Conservation (phyloP, 164 flowering plant species). For the Vitis rotundifolia region DNA sequence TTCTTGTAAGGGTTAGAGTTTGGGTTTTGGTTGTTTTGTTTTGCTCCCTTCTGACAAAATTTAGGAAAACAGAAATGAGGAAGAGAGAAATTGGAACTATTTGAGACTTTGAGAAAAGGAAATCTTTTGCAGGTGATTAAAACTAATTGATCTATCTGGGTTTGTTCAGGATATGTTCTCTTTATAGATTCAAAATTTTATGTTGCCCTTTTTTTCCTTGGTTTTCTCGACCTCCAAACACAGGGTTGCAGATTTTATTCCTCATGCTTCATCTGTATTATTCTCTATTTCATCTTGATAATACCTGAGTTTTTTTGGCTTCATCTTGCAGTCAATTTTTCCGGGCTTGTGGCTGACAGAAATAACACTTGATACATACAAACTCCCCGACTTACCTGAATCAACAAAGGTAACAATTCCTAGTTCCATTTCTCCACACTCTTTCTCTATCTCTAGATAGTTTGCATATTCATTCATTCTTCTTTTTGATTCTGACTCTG, state of each 20-base stretch:
- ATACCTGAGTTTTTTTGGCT: too few species aligned
- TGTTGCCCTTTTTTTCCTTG: not conserved
- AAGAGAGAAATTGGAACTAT: too few species aligned
- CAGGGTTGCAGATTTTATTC: not conserved
- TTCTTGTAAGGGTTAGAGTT: too few species aligned
- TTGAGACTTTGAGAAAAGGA: too few species aligned
- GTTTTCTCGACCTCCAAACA: not conserved
- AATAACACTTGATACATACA: constrained; percentile 39
- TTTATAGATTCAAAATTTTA: not conserved
- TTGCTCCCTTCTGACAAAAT: too few species aligned
- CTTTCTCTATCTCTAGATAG: too few species aligned
- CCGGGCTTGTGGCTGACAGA: constrained; percentile 50
- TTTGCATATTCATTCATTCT: not conserved
- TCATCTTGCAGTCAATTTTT: constrained; percentile 28
- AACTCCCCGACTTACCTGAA: constrained; percentile 29
- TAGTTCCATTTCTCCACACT: too few species aligned
- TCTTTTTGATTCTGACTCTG: not conserved
- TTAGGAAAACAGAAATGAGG: too few species aligned
- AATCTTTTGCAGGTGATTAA: too few species aligned
- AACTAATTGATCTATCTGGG: too few species aligned
- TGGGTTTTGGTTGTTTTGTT: too few species aligned
- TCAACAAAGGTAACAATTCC: constrained; percentile 9
- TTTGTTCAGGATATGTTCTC: not conserved
- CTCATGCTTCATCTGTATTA: not conserved
- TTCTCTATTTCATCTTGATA: not conserved